phyloP scores from a whole-genome alignment of 148 eudicot genomes.

The Polygonum maritimum region DNA sequence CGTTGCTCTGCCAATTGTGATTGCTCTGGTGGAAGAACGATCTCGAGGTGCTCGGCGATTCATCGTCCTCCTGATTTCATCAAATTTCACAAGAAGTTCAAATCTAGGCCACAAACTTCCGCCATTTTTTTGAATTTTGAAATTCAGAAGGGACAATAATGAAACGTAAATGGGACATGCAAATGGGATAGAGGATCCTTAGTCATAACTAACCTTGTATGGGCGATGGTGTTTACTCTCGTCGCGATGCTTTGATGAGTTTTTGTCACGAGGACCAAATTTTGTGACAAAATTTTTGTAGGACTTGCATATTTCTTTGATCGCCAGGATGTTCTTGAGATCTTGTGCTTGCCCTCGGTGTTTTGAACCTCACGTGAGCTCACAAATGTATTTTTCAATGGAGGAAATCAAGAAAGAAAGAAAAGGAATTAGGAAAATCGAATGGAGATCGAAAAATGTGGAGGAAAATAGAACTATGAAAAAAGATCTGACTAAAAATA shows the following conservation, averaged over 20 bases:
- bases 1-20: neutral
- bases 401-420: neutral
- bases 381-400: neutral
- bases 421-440: slow-evolving; percentile 1
- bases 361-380: neutral
- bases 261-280: slow-evolving; percentile 58
- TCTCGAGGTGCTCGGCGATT: slow-evolving; percentile 7
- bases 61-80: slow-evolving; percentile 1
- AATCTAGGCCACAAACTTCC: neutral
- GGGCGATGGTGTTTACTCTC: slow-evolving; percentile 21
- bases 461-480: neutral
- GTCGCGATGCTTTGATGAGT: slow-evolving; percentile 28
- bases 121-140: neutral
- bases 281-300: slow-evolving; percentile 59
- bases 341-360: neutral
- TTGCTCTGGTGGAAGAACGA: slow-evolving; percentile 5
- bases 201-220: neutral
- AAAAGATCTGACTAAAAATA: neutral
- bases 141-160: neutral
- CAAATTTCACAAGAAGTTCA: neutral
- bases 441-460: neutral
- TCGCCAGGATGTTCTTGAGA: slow-evolving; percentile 12
- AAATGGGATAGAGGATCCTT: too few relatives aligned
- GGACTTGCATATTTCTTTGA: slow-evolving; percentile 57
- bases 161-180: neutral